Conservation (phyloP, 495 filamentous ascomycete species). For the Penicillium atrosanguineum region DNA sequence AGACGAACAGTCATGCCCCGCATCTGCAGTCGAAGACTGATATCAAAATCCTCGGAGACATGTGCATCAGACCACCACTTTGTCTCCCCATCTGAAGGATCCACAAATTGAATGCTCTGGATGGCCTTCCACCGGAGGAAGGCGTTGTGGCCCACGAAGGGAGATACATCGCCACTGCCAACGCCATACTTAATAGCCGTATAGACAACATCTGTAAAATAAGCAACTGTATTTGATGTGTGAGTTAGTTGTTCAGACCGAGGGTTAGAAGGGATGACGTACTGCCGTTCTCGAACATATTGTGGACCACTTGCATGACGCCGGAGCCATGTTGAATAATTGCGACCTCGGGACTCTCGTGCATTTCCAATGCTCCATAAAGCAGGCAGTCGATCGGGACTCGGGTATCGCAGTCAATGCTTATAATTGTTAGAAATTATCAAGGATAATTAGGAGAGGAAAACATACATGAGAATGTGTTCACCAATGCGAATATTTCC, state of each 20-base stretch:
- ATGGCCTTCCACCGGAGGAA: slow-evolving; percentile 77
- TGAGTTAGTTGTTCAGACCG: neutral
- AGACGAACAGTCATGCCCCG: slow-evolving; percentile 39
- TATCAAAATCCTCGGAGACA: slow-evolving; percentile 46
- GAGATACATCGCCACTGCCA: slow-evolving; percentile 37
- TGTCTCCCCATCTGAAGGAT: slow-evolving; percentile 21
- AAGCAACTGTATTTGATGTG: slow-evolving; percentile 28
- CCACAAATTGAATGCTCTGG: slow-evolving; percentile 47
- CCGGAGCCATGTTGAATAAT: slow-evolving; percentile 48
- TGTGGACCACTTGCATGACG: slow-evolving; percentile 46
- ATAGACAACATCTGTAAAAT: slow-evolving; percentile 44
- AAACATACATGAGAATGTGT: slow-evolving; percentile 66
- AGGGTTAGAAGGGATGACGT: neutral
- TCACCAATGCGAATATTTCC: slow-evolving; percentile 78
- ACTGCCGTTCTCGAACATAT: slow-evolving; percentile 42
- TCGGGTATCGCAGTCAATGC: slow-evolving; percentile 21
- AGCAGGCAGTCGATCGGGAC: slow-evolving; percentile 46
- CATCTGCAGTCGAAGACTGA: slow-evolving; percentile 38
- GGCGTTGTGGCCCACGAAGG: slow-evolving; percentile 74
- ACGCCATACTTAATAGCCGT: slow-evolving; percentile 39
- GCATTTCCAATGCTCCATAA: slow-evolving; percentile 48
- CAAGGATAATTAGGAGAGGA: slow-evolving; percentile 28
- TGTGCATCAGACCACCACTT: slow-evolving; percentile 43
- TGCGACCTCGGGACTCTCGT: slow-evolving; percentile 42
- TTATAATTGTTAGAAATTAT: slow-evolving; percentile 5